Evolutionary conservation across 2,329 filamentous ascomycete genomes (phyloP).

Genomic region (Fusarium begoniae): DNA sequence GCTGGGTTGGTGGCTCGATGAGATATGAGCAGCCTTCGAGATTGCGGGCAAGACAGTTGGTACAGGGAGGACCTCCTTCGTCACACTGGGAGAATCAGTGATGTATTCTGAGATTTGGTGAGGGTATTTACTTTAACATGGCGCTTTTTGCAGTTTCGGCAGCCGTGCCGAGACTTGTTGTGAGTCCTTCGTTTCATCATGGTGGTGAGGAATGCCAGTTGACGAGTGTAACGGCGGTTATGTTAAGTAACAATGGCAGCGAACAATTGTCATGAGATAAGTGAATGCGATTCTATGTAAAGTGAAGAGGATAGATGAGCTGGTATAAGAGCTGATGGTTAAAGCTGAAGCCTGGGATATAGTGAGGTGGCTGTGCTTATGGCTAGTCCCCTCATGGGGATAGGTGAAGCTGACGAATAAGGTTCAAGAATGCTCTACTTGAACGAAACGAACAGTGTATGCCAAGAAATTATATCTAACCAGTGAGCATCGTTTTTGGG

Average conservation of each 20-base stretch:
- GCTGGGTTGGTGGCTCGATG: constrained; percentile 3
- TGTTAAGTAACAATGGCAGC: background rate
- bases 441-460: background rate
- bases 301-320: background rate
- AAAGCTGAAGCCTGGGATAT: background rate
- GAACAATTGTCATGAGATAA: background rate
- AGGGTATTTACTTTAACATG: constrained; percentile 33
- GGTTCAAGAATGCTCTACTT: background rate
- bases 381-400: background rate
- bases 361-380: constrained; percentile 35
- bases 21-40: constrained; percentile 37
- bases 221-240: rapidly evolving
- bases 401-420: constrained; percentile 7
- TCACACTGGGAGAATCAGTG: constrained; percentile 43
- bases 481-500: background rate
- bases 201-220: background rate
- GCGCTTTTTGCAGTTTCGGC: constrained; percentile 40
- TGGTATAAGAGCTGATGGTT: background rate
- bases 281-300: background rate
- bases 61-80: constrained; percentile 49
- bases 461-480: background rate
- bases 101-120: background rate
- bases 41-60: constrained; percentile 45
- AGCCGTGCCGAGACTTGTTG: constrained; percentile 40
- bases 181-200: constrained; percentile 39